Evolutionary conservation across 768 basidiomycete species (phyloP), one percentile per base, ranked within the genome.

Genomic region (Kondoa subrosea): DNA sequence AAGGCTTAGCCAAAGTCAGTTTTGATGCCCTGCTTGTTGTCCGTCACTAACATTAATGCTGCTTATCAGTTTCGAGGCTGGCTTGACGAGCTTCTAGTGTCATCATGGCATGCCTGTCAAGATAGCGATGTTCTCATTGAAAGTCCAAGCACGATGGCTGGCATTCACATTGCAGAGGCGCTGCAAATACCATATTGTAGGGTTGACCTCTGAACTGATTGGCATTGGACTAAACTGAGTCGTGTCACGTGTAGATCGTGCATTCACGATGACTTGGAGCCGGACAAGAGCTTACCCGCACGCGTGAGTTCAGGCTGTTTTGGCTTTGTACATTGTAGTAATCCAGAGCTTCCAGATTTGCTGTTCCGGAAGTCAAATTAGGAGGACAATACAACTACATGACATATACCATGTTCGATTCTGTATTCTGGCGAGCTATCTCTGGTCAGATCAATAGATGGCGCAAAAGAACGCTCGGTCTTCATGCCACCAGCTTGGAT

Each of bases 381-480:
- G 95, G 93, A 14, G 93, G 93, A 30, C 81, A 88, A 69, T 99
- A 97, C 77, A 99, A 99, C 75, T 99, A 96, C 77, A 95, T 99
- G 92, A 88, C 91, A 2, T 93, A 91, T 76, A 90, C 92, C 64
- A 86, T 96, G 84, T 97, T 97, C 75, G 95, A 93, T 73, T 90
- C 93, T 80, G 87, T 93, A 31, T 96, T 99, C 78, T 99, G 93
- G 93, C 83, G 89, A 61, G 92, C 88, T 17, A 96, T 86, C 31
- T 82, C 93, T 1, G 87, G 89, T 0, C 93, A 97, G 74, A 86
- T 99, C 74, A 97, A 97, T 75, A 83, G 89, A 59, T 99, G 91
- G 91, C 82, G 93, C 33, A 82, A 85, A 71, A 83, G 90, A 71
- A 76, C 84, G 4, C 78, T 97, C 26, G 83, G 82, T 61, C 82